These are phyloP conservation scores for Aspergillus novofumigatus DNA, from an alignment of 2,329 filamentous ascomycete genomes.

Conservation along the genomic window DNA sequence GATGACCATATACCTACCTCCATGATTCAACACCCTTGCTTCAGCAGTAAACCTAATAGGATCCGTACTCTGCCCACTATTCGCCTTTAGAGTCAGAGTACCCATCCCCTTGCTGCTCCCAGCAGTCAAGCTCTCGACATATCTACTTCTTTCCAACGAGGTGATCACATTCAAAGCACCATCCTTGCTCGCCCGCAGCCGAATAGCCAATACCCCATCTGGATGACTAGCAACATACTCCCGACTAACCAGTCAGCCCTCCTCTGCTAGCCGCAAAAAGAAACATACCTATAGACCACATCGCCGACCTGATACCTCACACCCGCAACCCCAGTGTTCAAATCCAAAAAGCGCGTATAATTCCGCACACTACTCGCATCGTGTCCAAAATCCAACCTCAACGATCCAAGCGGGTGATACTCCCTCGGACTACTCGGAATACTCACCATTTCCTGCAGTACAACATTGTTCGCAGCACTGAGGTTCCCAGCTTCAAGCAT, in stretches of 20 bases:
- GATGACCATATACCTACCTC: too few relatives aligned
- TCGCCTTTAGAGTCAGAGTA: neutral
- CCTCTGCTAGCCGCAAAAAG: neutral
- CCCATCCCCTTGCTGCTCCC: neutral
- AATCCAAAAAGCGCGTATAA: slow-evolving; percentile 10
- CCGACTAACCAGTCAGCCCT: slow-evolving; percentile 2
- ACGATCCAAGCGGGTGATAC: slow-evolving; percentile 9
- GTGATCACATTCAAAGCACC: neutral
- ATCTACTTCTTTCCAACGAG: slow-evolving; percentile 1
- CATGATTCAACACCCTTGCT: neutral
- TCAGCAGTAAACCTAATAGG: neutral
- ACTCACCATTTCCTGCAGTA: slow-evolving; percentile 4
- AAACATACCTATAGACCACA: slow-evolving; percentile 4
- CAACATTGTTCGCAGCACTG: slow-evolving; percentile 1
- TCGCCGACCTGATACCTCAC: slow-evolving; percentile 6
- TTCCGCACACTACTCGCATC: neutral
- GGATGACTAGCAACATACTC: slow-evolving; percentile 13
- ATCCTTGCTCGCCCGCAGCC: slow-evolving; percentile 1
- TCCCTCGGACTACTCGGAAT: slow-evolving; percentile 5
- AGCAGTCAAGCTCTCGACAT: neutral
- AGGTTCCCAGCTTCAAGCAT: slow-evolving; percentile 8
- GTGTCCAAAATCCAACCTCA: slow-evolving; percentile 9
- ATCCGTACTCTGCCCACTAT: neutral
- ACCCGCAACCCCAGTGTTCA: neutral
- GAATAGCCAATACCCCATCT: slow-evolving; percentile 3